Evolutionary conservation across 2,329 filamentous ascomycete genomes (phyloP).

Genomic region (Penicillium palitans): DNA sequence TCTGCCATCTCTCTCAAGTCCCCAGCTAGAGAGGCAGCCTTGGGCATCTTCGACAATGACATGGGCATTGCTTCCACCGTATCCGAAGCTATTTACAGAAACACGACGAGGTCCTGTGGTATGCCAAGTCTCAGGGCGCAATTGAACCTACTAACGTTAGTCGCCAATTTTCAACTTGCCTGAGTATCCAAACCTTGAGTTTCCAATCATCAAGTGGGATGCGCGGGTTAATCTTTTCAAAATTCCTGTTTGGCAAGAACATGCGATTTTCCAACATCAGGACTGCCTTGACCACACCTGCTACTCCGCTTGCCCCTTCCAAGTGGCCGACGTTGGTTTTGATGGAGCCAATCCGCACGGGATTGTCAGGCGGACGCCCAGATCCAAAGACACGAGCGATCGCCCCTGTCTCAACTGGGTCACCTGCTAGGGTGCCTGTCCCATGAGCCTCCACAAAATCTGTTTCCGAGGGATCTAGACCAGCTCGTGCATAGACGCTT

Average conservation of each 20-base stretch:
- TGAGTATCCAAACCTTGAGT: constrained; percentile 28
- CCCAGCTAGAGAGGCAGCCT: constrained; percentile 10
- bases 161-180: not conserved
- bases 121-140: constrained; percentile 7
- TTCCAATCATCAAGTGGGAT: constrained; percentile 41
- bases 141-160: constrained; percentile 13
- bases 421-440: constrained; percentile 34
- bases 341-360: constrained; percentile 25
- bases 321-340: constrained; percentile 32
- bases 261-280: constrained; percentile 48
- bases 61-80: constrained; percentile 50
- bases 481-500: constrained; percentile 29
- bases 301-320: constrained; percentile 31
- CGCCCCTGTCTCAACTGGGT: constrained; percentile 31
- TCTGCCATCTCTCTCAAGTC: not conserved
- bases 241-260: constrained; percentile 48
- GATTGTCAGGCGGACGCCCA: constrained; percentile 12
- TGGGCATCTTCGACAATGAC: constrained; percentile 39
- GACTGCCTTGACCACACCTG: constrained; percentile 43
- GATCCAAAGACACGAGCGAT: constrained; percentile 25
- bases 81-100: constrained; percentile 48
- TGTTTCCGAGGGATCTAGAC: constrained; percentile 21
- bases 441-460: constrained; percentile 31
- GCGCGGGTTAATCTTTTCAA: constrained; percentile 40
- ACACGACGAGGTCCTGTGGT: constrained; percentile 7